Evolutionary conservation across 768 basidiomycete species (phyloP), one percentile per base, ranked within the genome.

Genomic region (Xerocomus spinulosus): DNA sequence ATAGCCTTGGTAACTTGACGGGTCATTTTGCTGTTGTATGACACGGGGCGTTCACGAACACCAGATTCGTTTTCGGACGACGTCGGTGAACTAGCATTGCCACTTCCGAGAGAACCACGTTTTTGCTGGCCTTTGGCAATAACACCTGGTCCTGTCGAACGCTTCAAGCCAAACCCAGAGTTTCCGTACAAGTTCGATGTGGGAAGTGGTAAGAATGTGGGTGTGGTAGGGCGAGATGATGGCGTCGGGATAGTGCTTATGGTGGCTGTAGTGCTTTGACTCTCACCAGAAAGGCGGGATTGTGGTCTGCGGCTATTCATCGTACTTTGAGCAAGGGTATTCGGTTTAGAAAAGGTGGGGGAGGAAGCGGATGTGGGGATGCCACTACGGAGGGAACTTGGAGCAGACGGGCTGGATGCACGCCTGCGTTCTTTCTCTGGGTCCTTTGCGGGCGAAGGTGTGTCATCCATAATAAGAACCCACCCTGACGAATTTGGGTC

Each of bases 391-490:
- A 77, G 82, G 8, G 73, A 60, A 30, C 74, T 73, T n/a, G 79
- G 74, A 24, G 73, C 76, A 42, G 75, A 71, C 18, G 86, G 84
- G 53, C 82, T 87, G 15, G 83, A 80, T 30, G 77, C 63, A 57
- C 84, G 74, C 48, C 84, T 73, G 50, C 73, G 71, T 59, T 81
- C 80, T 50, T 77, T 74, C 45, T 75, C 75, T 51, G 71, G 69
- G 38, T 76, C 72, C 63, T 80, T 85, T 25, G 71, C 72, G 18
- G 84, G 85, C 14, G 82, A 82, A 20, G 87, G 85, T 2, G 85
- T 83, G 60, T 90, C 89, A 54, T 91, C 89, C 87, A 90, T 89
- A 42, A 92, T 87, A 30, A 92, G 77, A 34, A 92, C 88, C 88
- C 88, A 92, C 46, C 88, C 88, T 30, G 87, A 80, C 10, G 82